These are phyloP conservation scores for Kodamaea nitidulidarum DNA, from an alignment of 805 yeast genomes.

Conservation along the genomic window DNA sequence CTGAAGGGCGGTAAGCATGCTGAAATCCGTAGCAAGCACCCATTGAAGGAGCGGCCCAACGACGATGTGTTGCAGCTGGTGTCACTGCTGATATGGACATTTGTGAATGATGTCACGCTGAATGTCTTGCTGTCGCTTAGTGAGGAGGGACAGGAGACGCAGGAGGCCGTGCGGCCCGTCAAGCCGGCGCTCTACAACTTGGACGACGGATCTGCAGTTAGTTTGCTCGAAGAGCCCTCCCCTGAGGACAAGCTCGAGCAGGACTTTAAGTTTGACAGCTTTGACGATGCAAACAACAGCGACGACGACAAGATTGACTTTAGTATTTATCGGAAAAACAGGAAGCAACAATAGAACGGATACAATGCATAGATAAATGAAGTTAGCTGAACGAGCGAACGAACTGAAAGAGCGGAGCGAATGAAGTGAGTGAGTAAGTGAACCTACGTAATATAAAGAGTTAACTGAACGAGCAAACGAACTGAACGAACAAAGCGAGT, in stretches of 20 bases:
- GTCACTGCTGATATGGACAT: slow-evolving; percentile 40
- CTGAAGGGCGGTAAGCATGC: too few species aligned
- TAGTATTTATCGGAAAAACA: slow-evolving; percentile 20
- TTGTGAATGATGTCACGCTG: slow-evolving; percentile 38
- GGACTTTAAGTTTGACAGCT: slow-evolving; percentile 6
- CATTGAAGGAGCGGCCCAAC: background rate
- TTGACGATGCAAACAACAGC: slow-evolving; percentile 11
- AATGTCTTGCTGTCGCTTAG: slow-evolving; percentile 29
- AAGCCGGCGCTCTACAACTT: slow-evolving; percentile 18
- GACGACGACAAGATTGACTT: slow-evolving; percentile 25
- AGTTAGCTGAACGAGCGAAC: too few species aligned
- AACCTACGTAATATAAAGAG: too few species aligned
- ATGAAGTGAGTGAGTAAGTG: too few species aligned
- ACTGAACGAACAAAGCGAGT: too few species aligned
- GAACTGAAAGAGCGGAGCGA: too few species aligned
- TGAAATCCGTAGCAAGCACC: background rate
- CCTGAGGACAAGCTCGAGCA: slow-evolving; percentile 2
- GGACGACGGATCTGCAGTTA: slow-evolving; percentile 25
- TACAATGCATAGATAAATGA: too few species aligned
- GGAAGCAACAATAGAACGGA: slow-evolving; percentile 3
- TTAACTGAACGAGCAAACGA: too few species aligned
- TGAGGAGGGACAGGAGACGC: slow-evolving; percentile 10
- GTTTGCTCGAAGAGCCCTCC: slow-evolving; percentile 9
- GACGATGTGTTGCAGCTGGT: slow-evolving; percentile 42
- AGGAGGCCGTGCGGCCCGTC: background rate